phyloP scores from a whole-genome alignment of 2,329 filamentous ascomycete species.

The Daldinia sp. region DNA sequence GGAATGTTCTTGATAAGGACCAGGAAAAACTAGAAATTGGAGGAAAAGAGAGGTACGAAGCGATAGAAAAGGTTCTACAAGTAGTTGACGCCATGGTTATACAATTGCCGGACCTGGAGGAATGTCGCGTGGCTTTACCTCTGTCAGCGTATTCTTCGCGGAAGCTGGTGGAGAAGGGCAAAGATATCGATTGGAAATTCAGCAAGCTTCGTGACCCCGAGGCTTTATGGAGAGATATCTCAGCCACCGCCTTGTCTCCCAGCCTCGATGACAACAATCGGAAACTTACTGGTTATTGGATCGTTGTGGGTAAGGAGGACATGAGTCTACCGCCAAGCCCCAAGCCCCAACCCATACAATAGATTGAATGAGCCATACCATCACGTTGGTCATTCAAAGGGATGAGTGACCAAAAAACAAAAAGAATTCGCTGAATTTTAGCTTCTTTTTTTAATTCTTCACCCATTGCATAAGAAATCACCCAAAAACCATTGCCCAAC shows the following conservation, averaged over 20 bases:
- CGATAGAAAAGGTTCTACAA: conserved; percentile 21
- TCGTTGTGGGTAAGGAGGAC: conserved; percentile 13
- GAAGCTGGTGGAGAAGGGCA: conserved; percentile 21
- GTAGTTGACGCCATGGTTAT: conserved; percentile 18
- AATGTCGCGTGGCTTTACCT: conserved; percentile 26
- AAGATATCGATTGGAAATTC: conserved; percentile 16
- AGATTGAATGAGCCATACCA: no score
- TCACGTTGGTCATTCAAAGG: no score
- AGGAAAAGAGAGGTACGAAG: conserved; percentile 13
- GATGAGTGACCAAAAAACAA: no score
- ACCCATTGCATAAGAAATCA: neutral
- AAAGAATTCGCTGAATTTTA: no score
- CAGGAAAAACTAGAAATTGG: neutral
- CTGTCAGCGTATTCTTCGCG: conserved; percentile 18
- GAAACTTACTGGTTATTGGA: conserved; percentile 17
- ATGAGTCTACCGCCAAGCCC: neutral
- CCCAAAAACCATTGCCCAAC: neutral
- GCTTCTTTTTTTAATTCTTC: no score
- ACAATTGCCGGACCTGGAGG: conserved; percentile 5
- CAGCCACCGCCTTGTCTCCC: neutral
- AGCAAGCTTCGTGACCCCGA: neutral
- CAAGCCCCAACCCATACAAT: no score
- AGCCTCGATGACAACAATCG: neutral
- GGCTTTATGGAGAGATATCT: conserved; percentile 13
- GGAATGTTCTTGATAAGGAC: neutral